Conservation (phyloP, 371 early-diverging fungal genomes). For the Amoeboradix gromovi region DNA sequence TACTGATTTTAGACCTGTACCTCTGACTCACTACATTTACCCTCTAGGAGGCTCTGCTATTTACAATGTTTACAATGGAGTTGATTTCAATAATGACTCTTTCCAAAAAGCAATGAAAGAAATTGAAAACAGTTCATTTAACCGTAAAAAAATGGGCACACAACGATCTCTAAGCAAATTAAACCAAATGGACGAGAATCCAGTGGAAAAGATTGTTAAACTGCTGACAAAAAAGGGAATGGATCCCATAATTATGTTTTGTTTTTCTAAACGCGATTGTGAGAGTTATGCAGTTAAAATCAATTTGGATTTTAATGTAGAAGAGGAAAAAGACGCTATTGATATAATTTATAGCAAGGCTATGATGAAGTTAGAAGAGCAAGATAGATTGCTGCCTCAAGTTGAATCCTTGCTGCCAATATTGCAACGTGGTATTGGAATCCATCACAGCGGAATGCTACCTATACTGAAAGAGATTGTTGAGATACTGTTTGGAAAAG, state of each 20-base stretch:
- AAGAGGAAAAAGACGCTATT: constrained; percentile 65
- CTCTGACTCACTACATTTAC: constrained; percentile 48
- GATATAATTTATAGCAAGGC: constrained; percentile 71
- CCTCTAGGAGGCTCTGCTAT: constrained; percentile 1
- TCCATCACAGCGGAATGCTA: constrained; percentile 96
- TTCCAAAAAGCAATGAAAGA: constrained; percentile 12
- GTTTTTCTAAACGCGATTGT: constrained; percentile 89
- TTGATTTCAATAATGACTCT: neutral
- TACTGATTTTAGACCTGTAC: constrained; percentile 96
- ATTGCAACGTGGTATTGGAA: constrained; percentile 86
- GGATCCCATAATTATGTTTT: constrained; percentile 96
- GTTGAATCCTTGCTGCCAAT: constrained; percentile 82
- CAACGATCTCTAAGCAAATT: constrained; percentile 35
- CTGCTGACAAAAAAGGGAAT: constrained; percentile 77
- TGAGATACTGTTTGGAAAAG: constrained; percentile 98
- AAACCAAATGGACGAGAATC: neutral
- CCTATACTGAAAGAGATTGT: constrained; percentile 98
- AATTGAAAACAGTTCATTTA: constrained; percentile 5
- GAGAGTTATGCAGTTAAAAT: constrained; percentile 70
- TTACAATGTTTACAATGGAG: constrained; percentile 2
- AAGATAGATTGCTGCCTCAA: constrained; percentile 78
- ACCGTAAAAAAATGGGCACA: constrained; percentile 11
- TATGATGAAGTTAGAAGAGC: constrained; percentile 53
- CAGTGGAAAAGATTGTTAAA: constrained; percentile 41
- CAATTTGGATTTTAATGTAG: constrained; percentile 74